Conservation (phyloP, 306 rosid genomes). For the Hylodesmum podocarpum region DNA sequence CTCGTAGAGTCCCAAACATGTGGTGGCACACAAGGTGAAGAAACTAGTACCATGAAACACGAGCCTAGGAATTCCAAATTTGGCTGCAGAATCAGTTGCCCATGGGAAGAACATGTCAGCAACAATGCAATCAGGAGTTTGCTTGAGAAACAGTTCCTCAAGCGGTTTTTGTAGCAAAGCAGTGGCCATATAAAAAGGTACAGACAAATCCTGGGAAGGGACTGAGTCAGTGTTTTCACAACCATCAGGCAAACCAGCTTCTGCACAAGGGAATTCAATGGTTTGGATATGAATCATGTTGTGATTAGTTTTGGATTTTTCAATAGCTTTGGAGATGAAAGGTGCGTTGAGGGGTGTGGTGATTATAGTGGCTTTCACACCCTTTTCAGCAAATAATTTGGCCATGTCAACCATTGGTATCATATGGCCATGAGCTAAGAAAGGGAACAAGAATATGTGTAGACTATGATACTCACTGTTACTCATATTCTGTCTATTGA, state of each 20-base stretch:
- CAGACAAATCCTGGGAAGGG: neutral
- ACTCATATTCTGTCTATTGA: no score
- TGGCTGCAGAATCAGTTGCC: slow-evolving; percentile 32
- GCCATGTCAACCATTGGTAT: neutral
- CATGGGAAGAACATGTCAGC: slow-evolving; percentile 37
- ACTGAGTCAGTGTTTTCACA: slow-evolving; percentile 20
- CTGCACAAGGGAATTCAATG: slow-evolving; percentile 17
- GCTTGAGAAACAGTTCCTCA: slow-evolving; percentile 6
- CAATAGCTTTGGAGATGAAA: slow-evolving; percentile 24
- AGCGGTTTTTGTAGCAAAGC: slow-evolving; percentile 25
- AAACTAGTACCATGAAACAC: slow-evolving; percentile 34
- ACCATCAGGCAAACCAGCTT: slow-evolving; percentile 32
- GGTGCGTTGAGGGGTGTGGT: slow-evolving; percentile 15
- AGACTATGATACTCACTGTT: neutral
- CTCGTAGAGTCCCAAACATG: neutral
- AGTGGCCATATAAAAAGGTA: neutral
- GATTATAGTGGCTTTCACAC: neutral
- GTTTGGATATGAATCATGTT: slow-evolving; percentile 10
- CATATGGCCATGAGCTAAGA: neutral
- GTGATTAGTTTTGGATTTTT: neutral
- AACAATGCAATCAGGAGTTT: slow-evolving; percentile 23
- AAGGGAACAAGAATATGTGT: neutral
- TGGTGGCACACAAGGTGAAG: slow-evolving; percentile 29
- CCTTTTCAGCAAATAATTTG: neutral
- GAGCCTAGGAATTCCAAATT: slow-evolving; percentile 40